phyloP scores from a whole-genome alignment of 306 rosid genomes.

The Psophocarpus tetragonolobus region DNA sequence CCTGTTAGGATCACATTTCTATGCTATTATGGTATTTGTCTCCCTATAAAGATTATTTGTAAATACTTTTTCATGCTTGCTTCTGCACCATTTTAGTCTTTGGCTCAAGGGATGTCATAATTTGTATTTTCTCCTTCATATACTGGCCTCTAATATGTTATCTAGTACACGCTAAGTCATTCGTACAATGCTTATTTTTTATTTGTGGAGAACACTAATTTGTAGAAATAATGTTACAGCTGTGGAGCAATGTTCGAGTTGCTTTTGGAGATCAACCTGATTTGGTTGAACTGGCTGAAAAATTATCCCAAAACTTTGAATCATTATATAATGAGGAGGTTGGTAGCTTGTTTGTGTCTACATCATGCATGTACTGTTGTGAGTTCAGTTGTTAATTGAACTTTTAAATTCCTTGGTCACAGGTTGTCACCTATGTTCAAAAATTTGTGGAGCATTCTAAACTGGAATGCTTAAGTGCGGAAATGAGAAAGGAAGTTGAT shows the following conservation, averaged over 20 bases:
- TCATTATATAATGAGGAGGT: constrained; percentile 77
- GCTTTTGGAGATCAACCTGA: constrained; percentile 93
- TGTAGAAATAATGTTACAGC: constrained; percentile 58
- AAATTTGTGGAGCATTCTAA: constrained; percentile 67
- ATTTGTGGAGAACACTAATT: constrained; percentile 16
- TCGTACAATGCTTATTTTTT: constrained; percentile 14
- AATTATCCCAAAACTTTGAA: constrained; percentile 73
- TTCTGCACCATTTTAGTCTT: neutral
- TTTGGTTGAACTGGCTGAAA: constrained; percentile 82
- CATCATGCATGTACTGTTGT: constrained; percentile 15
- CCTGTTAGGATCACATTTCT: neutral
- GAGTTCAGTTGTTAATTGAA: constrained; percentile 22
- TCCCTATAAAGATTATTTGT: neutral
- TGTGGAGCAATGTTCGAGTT: constrained; percentile 81
- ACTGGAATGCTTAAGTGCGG: constrained; percentile 60
- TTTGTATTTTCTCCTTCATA: constrained; percentile 26
- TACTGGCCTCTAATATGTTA: constrained; percentile 2
- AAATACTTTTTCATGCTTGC: neutral
- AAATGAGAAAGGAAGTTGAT: constrained; percentile 67
- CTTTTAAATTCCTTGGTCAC: constrained; percentile 32
- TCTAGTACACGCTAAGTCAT: neutral
- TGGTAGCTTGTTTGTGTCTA: constrained; percentile 32
- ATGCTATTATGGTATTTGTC: neutral
- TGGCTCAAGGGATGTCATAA: neutral
- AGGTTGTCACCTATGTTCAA: constrained; percentile 68